Percentiles rank a stretch among this genome's conserved stretches.
Evolutionary conservation across 257 asterid species (phyloP).

Genomic region (Cruciata laevipes): DNA sequence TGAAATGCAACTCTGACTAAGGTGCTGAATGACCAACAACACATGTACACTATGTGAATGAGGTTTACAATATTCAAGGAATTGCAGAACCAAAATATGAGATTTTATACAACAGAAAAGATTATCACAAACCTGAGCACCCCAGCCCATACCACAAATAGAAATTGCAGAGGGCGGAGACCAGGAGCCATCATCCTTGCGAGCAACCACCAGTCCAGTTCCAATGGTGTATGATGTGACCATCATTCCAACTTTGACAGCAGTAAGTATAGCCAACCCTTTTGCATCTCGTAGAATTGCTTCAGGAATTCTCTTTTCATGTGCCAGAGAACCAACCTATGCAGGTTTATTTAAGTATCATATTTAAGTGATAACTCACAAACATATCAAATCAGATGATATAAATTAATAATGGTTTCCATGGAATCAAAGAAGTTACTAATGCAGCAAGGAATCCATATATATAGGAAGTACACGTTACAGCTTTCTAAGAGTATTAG

Average conservation of each 20-base stretch:
- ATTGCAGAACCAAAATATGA: neutral
- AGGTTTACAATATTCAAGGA: no score
- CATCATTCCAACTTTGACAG: constrained; percentile 85
- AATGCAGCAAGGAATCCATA: neutral
- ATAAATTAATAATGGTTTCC: neutral
- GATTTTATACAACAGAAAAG: neutral
- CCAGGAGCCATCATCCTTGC: constrained; percentile 93
- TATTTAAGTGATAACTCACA: neutral
- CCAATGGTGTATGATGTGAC: constrained; percentile 92
- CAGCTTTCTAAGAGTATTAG: neutral
- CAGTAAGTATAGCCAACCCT: constrained; percentile 92
- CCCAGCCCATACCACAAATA: constrained; percentile 95
- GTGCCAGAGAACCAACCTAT: constrained; percentile 67
- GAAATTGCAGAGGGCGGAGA: constrained; percentile 98
- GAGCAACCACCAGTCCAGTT: constrained; percentile 89
- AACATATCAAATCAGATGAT: neutral
- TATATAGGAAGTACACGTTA: neutral
- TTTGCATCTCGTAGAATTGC: constrained; percentile 80
- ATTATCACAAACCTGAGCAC: constrained; percentile 78
- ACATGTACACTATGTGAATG: neutral
- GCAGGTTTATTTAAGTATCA: constrained; percentile 3
- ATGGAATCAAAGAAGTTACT: neutral
- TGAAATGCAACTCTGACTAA: neutral
- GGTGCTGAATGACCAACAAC: neutral
- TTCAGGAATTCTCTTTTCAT: constrained; percentile 85